A percentile compares a stretch with the other conserved stretches of the same genome.
phyloP scores from a whole-genome alignment of 352 stramenopile species.

The Pythium insidiosum region DNA sequence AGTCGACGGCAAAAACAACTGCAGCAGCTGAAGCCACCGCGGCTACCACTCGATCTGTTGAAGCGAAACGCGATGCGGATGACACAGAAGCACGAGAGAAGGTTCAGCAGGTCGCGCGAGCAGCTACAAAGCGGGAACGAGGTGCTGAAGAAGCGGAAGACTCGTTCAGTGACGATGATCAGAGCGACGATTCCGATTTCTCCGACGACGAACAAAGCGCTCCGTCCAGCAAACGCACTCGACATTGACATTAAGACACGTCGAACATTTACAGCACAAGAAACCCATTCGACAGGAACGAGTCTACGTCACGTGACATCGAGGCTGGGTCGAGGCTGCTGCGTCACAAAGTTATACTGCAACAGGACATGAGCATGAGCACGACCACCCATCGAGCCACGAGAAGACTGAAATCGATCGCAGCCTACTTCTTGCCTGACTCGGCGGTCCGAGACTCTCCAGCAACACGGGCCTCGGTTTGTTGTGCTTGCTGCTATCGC shows the following conservation, averaged over 20 bases:
- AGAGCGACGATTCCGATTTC: slow-evolving; percentile 29
- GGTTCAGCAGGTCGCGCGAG: no score
- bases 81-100: no score
- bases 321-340: slow-evolving; percentile 9
- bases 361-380: neutral
- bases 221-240: no score
- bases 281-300: neutral
- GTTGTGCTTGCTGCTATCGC: slow-evolving; percentile 39
- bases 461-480: slow-evolving; percentile 48
- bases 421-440: slow-evolving; percentile 23
- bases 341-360: slow-evolving; percentile 18
- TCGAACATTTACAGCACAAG: slow-evolving; percentile 1
- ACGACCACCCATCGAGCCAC: no score
- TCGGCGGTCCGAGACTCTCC: slow-evolving; percentile 34
- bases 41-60: no score
- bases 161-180: slow-evolving; percentile 18
- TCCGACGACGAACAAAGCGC: slow-evolving; percentile 14
- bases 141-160: slow-evolving; percentile 2
- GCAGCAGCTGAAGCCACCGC: no score
- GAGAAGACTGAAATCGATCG: no score
- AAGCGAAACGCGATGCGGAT: no score
- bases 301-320: neutral
- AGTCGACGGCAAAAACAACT: neutral
- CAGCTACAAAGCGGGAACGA: neutral
- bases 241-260: no score